A percentile compares a stretch with the other conserved stretches of the same genome.
These are phyloP conservation scores for Fagopyrum tataricum DNA, from an alignment of 148 eudicot species.

Conservation along the genomic window DNA sequence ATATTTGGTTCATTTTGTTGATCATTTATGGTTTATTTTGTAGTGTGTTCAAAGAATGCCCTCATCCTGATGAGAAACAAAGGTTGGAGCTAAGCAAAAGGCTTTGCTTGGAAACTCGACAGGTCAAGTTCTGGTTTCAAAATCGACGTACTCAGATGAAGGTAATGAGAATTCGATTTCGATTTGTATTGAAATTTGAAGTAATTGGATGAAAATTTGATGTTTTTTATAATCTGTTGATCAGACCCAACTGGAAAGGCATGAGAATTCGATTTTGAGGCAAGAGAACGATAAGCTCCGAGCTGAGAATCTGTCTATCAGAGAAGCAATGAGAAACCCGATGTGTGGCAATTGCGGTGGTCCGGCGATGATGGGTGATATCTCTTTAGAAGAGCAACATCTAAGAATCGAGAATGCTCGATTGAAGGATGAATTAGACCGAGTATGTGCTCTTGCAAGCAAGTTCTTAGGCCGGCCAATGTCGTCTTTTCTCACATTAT, in stretches of 20 bases:
- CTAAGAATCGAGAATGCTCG: slow-evolving; percentile 37
- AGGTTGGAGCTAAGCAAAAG: slow-evolving; percentile 62
- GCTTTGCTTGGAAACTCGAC: slow-evolving; percentile 49
- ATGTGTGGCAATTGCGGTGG: slow-evolving; percentile 31
- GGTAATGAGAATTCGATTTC: slow-evolving; percentile 31
- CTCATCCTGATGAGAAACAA: slow-evolving; percentile 78
- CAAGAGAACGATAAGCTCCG: slow-evolving; percentile 30
- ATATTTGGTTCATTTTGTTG: neutral
- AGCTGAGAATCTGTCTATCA: slow-evolving; percentile 23
- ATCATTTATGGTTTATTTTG: neutral
- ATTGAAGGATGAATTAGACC: slow-evolving; percentile 26
- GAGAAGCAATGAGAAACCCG: slow-evolving; percentile 27
- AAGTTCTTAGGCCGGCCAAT: slow-evolving; percentile 32
- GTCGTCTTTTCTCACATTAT: slow-evolving; percentile 14
- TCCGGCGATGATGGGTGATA: slow-evolving; percentile 29
- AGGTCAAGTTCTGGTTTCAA: slow-evolving; percentile 94
- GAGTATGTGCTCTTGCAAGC: neutral
- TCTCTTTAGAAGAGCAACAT: slow-evolving; percentile 95
- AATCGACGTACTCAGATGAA: slow-evolving; percentile 81
- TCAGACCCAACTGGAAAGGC: slow-evolving; percentile 30
- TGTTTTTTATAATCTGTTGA: neutral
- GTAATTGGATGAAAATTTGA: neutral
- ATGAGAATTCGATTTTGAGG: slow-evolving; percentile 28
- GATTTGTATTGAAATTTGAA: neutral
- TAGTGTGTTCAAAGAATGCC: slow-evolving; percentile 58